Base-by-base conservation (phyloP, 768 basidiomycete species). In the Ramaria sp. region DNA sequence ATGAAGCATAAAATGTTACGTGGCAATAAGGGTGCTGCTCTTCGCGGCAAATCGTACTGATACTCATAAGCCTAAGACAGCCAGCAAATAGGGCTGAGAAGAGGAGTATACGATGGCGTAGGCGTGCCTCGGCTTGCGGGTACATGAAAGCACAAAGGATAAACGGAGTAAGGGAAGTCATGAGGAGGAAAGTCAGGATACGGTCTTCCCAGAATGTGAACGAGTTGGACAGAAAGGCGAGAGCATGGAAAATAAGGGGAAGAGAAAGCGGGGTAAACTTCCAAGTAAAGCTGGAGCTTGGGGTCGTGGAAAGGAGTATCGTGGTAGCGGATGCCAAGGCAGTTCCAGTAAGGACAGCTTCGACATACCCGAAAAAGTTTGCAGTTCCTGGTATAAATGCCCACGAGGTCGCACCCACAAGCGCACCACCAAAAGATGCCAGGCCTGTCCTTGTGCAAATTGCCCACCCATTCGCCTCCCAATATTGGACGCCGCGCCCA, bases 181-280 rank as follows among this genome's bases (percentile, higher is more conserved):
- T 66, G 59, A 84, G 72, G 54, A 98, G 77, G 76, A 84, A 94
- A 7, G 83, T 79, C 11, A 87, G 75, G 55, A 90, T 74, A 33
- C 79, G 79, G 67, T 97, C 94, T 77, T 99, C 96, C 92, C 93
- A 97, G 68, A 98, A 80, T n/a, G 89, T 91, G 74, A 91, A 95
- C 0, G 93, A 96, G 73, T 98, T 98, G 24, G 93, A 95, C 15
- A 86, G 79, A 70, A 95, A 95, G 7, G 85, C 74, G 3, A 86
- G 54, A 1, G 84, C 70, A 63, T 98, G 93, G 2, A 91, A 72
- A 56, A 81, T 56, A 54, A 86, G 76, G 59, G 19, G 71, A 51
- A 22, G 65, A 64, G 24, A 67, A n/a, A 19, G 67, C 27, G 17
- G 27, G 11, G 34, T 4, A 54, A 53, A 15, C 9, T 30, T 54